Percentiles rank a stretch among this genome's conserved stretches.
Conservation (phyloP, 441 rosid species). For the Cnidoscolus chayamansa region DNA sequence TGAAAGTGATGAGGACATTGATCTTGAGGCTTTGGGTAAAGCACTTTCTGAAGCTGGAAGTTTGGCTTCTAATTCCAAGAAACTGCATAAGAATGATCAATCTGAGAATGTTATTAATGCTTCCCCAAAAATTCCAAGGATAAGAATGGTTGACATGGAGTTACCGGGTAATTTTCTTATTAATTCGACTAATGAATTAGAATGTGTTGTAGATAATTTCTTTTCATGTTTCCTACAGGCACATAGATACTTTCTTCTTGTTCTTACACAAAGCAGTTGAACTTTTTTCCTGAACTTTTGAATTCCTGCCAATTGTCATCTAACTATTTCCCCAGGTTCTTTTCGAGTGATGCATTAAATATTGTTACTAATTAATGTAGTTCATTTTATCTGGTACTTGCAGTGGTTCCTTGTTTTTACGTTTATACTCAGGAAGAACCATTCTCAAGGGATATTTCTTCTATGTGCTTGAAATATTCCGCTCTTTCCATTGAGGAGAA, state of each 20-base stretch:
- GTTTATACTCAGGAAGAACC: slow-evolving; percentile 53
- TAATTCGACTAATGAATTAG: background rate
- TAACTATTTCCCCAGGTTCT: background rate
- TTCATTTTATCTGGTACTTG: slow-evolving; percentile 26
- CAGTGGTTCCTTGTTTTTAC: slow-evolving; percentile 90
- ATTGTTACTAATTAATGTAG: background rate
- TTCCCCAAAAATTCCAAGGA: slow-evolving; percentile 26
- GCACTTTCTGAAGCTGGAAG: slow-evolving; percentile 60
- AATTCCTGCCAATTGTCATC: background rate
- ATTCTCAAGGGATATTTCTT: slow-evolving; percentile 35
- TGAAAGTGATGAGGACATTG: slow-evolving; percentile 55
- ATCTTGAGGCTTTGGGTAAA: slow-evolving; percentile 59
- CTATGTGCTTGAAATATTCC: slow-evolving; percentile 37
- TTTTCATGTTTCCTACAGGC: no score
- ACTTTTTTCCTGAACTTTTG: background rate
- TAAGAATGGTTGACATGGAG: slow-evolving; percentile 29
- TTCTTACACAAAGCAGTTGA: background rate
- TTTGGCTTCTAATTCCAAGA: slow-evolving; percentile 47
- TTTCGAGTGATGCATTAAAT: background rate
- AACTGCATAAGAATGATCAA: slow-evolving; percentile 25
- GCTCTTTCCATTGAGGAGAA: slow-evolving; percentile 48
- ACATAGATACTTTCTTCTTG: no score
- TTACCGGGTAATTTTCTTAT: slow-evolving; percentile 36
- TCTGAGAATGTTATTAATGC: slow-evolving; percentile 32
- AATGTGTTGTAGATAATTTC: no score